Percentiles rank a stretch among this genome's conserved stretches.
Conservation (phyloP, 2,329 filamentous ascomycete species). For the Fusarium acutatum region DNA sequence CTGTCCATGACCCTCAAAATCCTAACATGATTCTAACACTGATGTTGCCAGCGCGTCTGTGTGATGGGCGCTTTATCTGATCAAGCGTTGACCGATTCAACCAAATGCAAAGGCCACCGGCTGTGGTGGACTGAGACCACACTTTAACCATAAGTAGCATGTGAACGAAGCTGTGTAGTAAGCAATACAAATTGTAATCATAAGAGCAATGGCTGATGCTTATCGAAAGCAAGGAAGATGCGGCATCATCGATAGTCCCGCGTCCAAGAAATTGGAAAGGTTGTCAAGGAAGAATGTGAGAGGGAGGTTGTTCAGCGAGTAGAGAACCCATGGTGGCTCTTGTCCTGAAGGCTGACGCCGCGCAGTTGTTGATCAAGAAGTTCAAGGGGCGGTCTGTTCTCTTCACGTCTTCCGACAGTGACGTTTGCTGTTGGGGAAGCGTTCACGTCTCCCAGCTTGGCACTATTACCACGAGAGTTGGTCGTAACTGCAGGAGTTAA, state of each 20-base stretch:
- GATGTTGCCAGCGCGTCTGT: conserved; percentile 14
- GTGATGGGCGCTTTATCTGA: conserved; percentile 13
- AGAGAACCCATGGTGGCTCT: conserved; percentile 14
- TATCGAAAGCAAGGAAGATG: conserved; percentile 17
- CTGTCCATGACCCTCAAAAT: conserved; percentile 35
- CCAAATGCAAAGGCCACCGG: conserved; percentile 5
- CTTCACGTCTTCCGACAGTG: conserved; percentile 50
- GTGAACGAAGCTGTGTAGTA: conserved; percentile 13
- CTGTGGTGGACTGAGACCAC: conserved; percentile 2
- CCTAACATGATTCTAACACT: conserved; percentile 40
- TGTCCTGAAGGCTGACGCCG: conserved; percentile 23
- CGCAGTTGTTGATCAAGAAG: conserved; percentile 26
- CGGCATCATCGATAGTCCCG: not conserved
- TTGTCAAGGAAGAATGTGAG: conserved; percentile 10
- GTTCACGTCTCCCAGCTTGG: conserved; percentile 40
- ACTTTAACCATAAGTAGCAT: conserved; percentile 11
- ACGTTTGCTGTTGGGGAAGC: conserved; percentile 29
- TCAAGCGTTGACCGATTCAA: not conserved
- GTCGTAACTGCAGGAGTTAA: conserved; percentile 53
- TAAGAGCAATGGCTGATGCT: conserved; percentile 47
- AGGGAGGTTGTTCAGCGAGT: conserved; percentile 25
- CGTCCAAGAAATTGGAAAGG: conserved; percentile 12
- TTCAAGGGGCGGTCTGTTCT: conserved; percentile 55
- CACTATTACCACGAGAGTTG: conserved; percentile 43
- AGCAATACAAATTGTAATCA: conserved; percentile 45